phyloP scores from a whole-genome alignment of 371 early-diverging fungal genomes.

The Enteropsectra breve region DNA sequence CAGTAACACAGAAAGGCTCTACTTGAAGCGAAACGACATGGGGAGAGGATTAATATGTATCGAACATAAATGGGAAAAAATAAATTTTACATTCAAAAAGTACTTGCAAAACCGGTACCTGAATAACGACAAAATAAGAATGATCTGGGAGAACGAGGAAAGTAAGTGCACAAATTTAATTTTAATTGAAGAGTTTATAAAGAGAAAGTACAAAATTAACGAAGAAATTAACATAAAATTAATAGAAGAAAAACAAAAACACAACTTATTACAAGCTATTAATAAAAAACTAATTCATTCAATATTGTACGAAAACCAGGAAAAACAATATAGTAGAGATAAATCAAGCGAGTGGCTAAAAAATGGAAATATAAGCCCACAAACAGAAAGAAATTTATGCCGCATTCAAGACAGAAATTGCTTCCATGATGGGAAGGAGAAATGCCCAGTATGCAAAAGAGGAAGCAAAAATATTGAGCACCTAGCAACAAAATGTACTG shows the following conservation, averaged over 20 bases:
- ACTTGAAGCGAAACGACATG: neutral
- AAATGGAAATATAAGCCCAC: constrained; percentile 1
- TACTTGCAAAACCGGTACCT: neutral
- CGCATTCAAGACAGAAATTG: neutral
- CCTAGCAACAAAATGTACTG: constrained; percentile 3
- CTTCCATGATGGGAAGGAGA: neutral
- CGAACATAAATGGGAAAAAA: constrained; percentile 10
- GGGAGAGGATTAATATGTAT: constrained; percentile 17
- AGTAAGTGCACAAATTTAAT: neutral
- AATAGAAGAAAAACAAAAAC: too few species aligned
- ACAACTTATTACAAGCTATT: too few species aligned
- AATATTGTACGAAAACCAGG: too few species aligned
- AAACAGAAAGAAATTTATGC: neutral
- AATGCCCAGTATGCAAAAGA: neutral
- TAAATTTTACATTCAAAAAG: constrained; percentile 9
- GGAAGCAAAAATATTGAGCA: neutral
- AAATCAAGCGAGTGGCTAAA: too few species aligned
- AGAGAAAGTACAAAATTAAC: neutral
- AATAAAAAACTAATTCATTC: too few species aligned
- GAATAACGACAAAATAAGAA: neutral
- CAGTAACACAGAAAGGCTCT: neutral
- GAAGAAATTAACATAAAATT: too few species aligned
- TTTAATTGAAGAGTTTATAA: neutral
- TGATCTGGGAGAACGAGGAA: neutral
- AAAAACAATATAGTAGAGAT: too few species aligned